Evolutionary conservation across 2,329 filamentous ascomycete species (phyloP), one percentile per base, ranked within the genome.

Genomic region (Bipolaris victoriae): DNA sequence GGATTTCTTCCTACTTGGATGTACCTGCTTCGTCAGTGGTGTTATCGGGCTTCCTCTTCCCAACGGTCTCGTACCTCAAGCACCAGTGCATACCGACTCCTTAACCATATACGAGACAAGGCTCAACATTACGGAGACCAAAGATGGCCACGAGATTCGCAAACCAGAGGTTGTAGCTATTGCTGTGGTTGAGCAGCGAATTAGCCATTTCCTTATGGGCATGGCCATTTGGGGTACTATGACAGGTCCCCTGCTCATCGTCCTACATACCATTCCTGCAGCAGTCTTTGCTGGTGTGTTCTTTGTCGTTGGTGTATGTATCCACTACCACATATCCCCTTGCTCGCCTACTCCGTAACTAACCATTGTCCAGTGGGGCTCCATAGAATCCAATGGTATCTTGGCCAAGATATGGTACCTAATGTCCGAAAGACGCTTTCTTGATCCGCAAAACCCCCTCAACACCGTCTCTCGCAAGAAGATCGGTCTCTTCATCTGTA

Each of bases 1-100:
- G 83, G 83, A 84, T 68, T 83, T 84, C 67, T 84, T 84, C 69
- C 76, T 85, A 0, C 78, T 85, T 1, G 82, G 82, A 3, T 81
- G 78, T 64, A 84, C 82, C 6, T 83, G 80, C 41, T 83, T 83
- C 61, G 76, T 84, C 15, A 76, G 76, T 9, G 82, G 81, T 5
- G 77, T 85, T 31, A 75, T 84, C 6, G 82, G 82, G 1, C 75
- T 85, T 7, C 83, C 82, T 0, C 69, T 84, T 40, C 82, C 83
- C 1, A 85, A 85, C 48, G 82, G 83, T 15, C 76, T 85, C 1
- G 81, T 84, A 1, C 82, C 83, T 1, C 82, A 84, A 62, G 83
- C 83, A 11, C 83, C 83, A 1, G 81, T 85, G 1, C 83, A 85
- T 63, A 86, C 83, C 3, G 83, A 84, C 64, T 82, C 80, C 0